Base-by-base conservation (phyloP, 2,329 filamentous ascomycete species). In the Pyrenophora seminiperda region DNA sequence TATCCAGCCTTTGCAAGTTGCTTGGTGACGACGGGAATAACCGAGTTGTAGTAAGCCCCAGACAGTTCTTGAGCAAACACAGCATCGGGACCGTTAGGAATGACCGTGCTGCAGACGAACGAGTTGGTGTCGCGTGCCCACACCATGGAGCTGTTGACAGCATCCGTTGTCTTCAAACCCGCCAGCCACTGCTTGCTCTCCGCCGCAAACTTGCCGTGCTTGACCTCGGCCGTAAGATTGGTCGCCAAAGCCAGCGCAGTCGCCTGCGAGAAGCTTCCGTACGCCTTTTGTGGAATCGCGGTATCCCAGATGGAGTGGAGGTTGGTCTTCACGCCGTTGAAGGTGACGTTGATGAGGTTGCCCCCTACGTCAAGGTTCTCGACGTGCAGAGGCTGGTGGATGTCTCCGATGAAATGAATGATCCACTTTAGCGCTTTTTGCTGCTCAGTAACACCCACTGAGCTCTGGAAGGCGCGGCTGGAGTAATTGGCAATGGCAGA, bases 341-440 rank as follows among this genome's bases (percentile, higher is more conserved):
- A 79, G 1, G 71, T 76, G 14, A 78, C 75, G 39, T 74, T 68
- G 53, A 79, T 74, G 2, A 61, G 64, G 59, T 79, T 79, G 27
- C 76, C 77, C 38, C 77, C 77, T 5, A 75, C 54, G 5, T 72
- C 74, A 11, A 74, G 63, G 32, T 71, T 74, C 62, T 83, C 80
- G 10, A 79, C 77, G 59, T 83, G 82, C 40, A 95, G 76, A 0
- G 88, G 89, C 65, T 91, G 91, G 52, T 83, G 84, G 19, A 90
- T 83, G 67, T 96, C 91, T 48, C 90, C 83, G 9, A 94, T 74
- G 62, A 82, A 81, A 43, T 73, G 79, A 17, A 83, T 70, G 44
- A 83, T 66, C 68, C 79, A 82, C 48, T 76, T 74, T 15, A 83
- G 61, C 0, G 78, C 78, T 40, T 77, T 74, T 49, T 74, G 72